Evolutionary conservation across 257 asterid genomes (phyloP).

Genomic region (Forsythia suspensa): DNA sequence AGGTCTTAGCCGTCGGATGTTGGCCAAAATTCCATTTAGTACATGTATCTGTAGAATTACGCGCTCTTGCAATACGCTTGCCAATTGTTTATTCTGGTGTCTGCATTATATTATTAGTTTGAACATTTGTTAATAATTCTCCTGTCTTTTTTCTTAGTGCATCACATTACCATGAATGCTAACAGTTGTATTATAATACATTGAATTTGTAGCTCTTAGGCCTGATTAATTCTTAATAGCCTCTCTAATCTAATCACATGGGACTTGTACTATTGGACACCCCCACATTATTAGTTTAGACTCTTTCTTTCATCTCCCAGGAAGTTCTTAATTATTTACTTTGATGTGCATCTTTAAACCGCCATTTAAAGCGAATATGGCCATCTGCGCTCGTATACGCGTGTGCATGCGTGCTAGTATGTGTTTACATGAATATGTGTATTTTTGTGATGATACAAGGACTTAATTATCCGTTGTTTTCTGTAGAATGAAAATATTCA

Average conservation of each 20-base stretch:
- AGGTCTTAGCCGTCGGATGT: slow-evolving; percentile 30
- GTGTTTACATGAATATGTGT: no score
- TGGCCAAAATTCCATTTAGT: slow-evolving; percentile 28
- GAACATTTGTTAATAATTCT: slow-evolving; percentile 13
- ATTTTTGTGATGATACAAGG: no score
- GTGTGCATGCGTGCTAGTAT: not conserved
- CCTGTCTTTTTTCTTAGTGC: slow-evolving; percentile 25
- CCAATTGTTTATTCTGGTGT: not conserved
- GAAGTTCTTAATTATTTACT: slow-evolving; percentile 7
- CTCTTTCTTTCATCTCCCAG: slow-evolving; percentile 13
- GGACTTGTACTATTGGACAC: slow-evolving; percentile 38
- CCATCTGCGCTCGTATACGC: not conserved
- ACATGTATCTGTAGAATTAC: slow-evolving; percentile 27
- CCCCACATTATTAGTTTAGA: slow-evolving; percentile 32
- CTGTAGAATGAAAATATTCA: not conserved
- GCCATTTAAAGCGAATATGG: not conserved
- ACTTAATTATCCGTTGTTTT: not conserved
- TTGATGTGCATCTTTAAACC: not conserved
- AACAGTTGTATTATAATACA: slow-evolving; percentile 32
- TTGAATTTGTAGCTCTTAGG: slow-evolving; percentile 43
- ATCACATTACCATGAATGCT: slow-evolving; percentile 37
- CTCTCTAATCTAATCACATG: slow-evolving; percentile 57
- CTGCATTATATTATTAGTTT: slow-evolving; percentile 4
- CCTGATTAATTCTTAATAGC: slow-evolving; percentile 29
- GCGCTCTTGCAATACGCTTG: not conserved